Conservation (phyloP, 2,329 filamentous ascomycete genomes). For the Periglandula ipomoeae region DNA sequence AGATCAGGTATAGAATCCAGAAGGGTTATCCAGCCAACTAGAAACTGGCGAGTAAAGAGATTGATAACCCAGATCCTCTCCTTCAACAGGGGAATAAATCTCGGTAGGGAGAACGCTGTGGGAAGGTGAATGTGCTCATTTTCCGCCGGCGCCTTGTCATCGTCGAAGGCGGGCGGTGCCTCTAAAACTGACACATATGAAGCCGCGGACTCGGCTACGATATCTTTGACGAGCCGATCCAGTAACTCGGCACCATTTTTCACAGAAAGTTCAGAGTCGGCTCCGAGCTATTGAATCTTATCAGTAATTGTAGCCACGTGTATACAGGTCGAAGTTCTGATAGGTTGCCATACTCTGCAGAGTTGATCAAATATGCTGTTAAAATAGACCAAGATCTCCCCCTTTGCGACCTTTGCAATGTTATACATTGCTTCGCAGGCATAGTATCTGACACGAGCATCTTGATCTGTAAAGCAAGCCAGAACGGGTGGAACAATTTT, state of each 20-base stretch:
- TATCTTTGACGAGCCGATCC: conserved; percentile 91
- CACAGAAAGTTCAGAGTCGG: conserved; percentile 91
- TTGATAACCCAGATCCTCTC: conserved; percentile 92
- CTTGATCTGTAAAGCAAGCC: conserved; percentile 95
- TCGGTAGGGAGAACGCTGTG: conserved; percentile 83
- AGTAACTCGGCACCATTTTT: conserved; percentile 96
- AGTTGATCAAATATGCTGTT: conserved; percentile 97
- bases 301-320: conserved; percentile 2
- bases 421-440: conserved; percentile 99
- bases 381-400: conserved; percentile 93
- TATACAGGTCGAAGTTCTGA: conserved; percentile 4
- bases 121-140: conserved; percentile 46
- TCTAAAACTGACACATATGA: conserved; percentile 90
- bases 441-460: conserved; percentile 95
- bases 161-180: conserved; percentile 33
- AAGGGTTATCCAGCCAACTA: conserved; percentile 92
- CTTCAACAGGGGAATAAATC: conserved; percentile 87
- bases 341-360: conserved; percentile 62
- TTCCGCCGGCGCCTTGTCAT: conserved; percentile 36
- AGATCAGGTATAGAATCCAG: conserved; percentile 95
- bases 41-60: conserved; percentile 87
- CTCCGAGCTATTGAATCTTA: conserved; percentile 58
- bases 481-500: conserved; percentile 94
- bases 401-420: conserved; percentile 97
- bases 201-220: conserved; percentile 88